Percentiles rank a stretch among this genome's conserved stretches.
phyloP scores from a whole-genome alignment of 2,329 filamentous ascomycete genomes.

The Pestalotiopsis sp. region DNA sequence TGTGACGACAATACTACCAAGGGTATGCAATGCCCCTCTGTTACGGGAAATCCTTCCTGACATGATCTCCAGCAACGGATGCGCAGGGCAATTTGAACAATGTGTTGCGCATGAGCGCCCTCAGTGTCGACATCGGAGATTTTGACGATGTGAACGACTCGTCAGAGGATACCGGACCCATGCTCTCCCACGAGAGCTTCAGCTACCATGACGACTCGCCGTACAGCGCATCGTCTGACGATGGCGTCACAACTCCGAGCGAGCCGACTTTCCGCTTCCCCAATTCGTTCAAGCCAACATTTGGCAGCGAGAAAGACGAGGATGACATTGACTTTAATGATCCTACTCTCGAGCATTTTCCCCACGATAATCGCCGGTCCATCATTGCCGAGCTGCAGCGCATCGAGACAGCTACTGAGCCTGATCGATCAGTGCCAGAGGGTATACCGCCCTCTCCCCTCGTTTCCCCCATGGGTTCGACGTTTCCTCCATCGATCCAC shows the following conservation, averaged over 20 bases:
- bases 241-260: background rate
- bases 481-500: background rate
- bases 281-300: background rate
- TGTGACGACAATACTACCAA: conserved; percentile 62
- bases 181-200: conserved; percentile 26
- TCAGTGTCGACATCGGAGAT: conserved; percentile 16
- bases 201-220: conserved; percentile 7
- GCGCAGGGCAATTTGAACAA: conserved; percentile 50
- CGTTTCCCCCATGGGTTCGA: conserved; percentile 2
- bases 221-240: background rate
- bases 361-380: conserved; percentile 26
- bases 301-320: background rate
- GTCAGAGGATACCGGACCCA: conserved; percentile 11
- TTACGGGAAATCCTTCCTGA: conserved; percentile 2
- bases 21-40: conserved; percentile 42
- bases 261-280: background rate
- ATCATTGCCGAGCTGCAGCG: conserved; percentile 31
- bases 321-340: conserved; percentile 25
- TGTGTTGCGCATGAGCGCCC: conserved; percentile 34
- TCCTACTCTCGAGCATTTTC: conserved; percentile 29
- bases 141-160: conserved; percentile 13
- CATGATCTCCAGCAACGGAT: conserved; percentile 36
- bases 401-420: conserved; percentile 27
- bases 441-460: conserved; percentile 20
- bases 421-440: conserved; percentile 25